phyloP scores from a whole-genome alignment of 129 eudicot genomes.

The Flaveria ramosissima region DNA sequence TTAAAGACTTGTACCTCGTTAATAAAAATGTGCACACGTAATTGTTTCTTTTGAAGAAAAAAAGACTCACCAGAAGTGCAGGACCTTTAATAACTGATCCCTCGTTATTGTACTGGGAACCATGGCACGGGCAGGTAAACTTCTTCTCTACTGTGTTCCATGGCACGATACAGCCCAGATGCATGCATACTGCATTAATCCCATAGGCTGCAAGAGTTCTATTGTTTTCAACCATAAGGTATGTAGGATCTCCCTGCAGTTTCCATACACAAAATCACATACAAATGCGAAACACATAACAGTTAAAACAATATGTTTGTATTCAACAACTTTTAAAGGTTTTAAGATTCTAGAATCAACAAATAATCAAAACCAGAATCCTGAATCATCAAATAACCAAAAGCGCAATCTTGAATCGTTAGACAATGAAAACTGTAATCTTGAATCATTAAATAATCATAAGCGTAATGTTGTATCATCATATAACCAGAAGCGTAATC shows the following conservation, averaged over 20 bases:
- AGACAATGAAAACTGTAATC: neutral
- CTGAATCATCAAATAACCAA: too few species aligned
- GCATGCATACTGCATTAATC: constrained; percentile 89
- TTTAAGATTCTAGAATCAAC: too few species aligned
- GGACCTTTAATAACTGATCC: constrained; percentile 78
- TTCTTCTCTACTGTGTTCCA: constrained; percentile 92
- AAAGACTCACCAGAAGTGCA: constrained; percentile 62
- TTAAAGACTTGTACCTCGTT: neutral
- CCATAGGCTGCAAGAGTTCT: constrained; percentile 70
- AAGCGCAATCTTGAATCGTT: neutral
- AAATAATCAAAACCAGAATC: too few species aligned
- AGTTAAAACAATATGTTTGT: too few species aligned
- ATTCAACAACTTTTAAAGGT: neutral
- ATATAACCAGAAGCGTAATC: too few species aligned
- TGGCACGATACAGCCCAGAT: constrained; percentile 94
- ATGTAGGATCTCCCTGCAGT: constrained; percentile 86
- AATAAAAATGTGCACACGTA: neutral
- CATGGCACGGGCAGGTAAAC: constrained; percentile 94
- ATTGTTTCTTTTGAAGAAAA: too few species aligned
- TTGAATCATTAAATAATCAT: too few species aligned
- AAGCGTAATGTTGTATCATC: neutral
- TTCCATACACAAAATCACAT: neutral
- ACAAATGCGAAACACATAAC: neutral
- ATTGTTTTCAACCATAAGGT: constrained; percentile 81
- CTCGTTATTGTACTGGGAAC: constrained; percentile 74